A percentile compares a stretch with the other conserved stretches of the same genome.
phyloP scores from a whole-genome alignment of 805 yeast genomes.

The Danielia oregonensis region DNA sequence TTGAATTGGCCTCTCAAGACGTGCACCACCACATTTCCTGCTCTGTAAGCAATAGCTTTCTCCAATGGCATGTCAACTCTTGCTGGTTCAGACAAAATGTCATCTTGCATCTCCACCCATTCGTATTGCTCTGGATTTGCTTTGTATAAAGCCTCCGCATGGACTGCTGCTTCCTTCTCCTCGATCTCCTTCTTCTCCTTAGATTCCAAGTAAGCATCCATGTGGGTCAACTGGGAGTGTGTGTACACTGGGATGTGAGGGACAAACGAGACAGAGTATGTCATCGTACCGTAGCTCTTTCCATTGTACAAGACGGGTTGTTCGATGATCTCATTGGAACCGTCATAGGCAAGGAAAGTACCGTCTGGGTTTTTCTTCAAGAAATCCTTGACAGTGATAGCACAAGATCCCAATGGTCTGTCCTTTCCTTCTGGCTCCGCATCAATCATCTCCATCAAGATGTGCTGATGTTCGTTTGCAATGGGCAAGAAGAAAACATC shows the following conservation, averaged over 20 bases:
- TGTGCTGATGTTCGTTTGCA: conserved; percentile 54
- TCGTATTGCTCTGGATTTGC: conserved; percentile 62
- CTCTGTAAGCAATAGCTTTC: conserved; percentile 50
- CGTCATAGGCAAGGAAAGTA: conserved; percentile 47
- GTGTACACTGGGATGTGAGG: conserved; percentile 65
- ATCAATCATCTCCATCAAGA: conserved; percentile 60
- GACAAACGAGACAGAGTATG: conserved; percentile 57
- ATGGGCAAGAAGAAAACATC: conserved; percentile 60
- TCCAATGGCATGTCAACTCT: conserved; percentile 47
- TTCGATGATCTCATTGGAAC: conserved; percentile 43
- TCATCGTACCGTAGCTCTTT: conserved; percentile 44
- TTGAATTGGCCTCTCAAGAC: conserved; percentile 47
- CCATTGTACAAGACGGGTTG: conserved; percentile 41
- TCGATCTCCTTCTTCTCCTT: conserved; percentile 33
- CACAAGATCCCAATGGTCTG: conserved; percentile 58
- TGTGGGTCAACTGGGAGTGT: conserved; percentile 49
- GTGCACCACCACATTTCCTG: conserved; percentile 62
- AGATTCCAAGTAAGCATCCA: conserved; percentile 39
- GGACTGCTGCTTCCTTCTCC: conserved; percentile 41
- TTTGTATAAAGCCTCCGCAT: conserved; percentile 48
- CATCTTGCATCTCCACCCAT: conserved; percentile 50
- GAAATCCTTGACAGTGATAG: conserved; percentile 46
- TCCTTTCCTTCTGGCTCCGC: conserved; percentile 62
- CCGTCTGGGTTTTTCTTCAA: conserved; percentile 47
- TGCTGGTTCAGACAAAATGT: conserved; percentile 29